A percentile compares a stretch with the other conserved stretches of the same genome.
phyloP scores from a whole-genome alignment of 192 early-diverging fungal genomes.

The Rhizophagus prolifer region DNA sequence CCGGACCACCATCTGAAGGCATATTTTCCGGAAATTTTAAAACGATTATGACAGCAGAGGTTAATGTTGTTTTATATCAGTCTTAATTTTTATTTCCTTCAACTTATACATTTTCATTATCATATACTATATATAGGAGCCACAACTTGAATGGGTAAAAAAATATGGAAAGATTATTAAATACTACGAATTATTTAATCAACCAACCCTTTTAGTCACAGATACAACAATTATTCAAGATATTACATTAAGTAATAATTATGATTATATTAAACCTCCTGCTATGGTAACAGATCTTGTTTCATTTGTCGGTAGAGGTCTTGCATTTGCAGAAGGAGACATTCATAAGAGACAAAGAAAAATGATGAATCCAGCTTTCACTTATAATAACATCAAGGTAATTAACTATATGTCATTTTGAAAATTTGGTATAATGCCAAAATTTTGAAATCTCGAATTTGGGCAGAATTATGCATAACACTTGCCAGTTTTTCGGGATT shows the following conservation, averaged over 20 bases:
- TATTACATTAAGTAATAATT: slow-evolving; percentile 43
- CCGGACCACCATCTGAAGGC: too few relatives aligned
- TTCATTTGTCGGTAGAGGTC: slow-evolving; percentile 44
- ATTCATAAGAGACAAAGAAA: slow-evolving; percentile 53
- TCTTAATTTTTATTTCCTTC: too few relatives aligned
- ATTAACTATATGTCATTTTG: slow-evolving; percentile 33
- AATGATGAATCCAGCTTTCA: slow-evolving; percentile 59
- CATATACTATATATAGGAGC: too few relatives aligned
- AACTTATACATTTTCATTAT: too few relatives aligned
- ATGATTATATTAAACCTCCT: slow-evolving; percentile 46
- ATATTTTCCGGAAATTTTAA: too few relatives aligned
- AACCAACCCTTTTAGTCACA: slow-evolving; percentile 39
- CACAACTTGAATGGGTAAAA: slow-evolving; percentile 47
- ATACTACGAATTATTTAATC: slow-evolving; percentile 49
- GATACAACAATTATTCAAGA: slow-evolving; percentile 51
- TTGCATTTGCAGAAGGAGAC: slow-evolving; percentile 52
- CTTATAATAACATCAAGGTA: slow-evolving; percentile 41
- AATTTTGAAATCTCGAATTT: too few relatives aligned
- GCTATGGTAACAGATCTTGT: slow-evolving; percentile 28
- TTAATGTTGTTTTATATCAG: too few relatives aligned
- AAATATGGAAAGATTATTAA: slow-evolving; percentile 50
- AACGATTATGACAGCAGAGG: too few relatives aligned
- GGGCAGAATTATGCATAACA: too few relatives aligned
- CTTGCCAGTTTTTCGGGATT: too few relatives aligned
- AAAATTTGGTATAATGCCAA: background rate